phyloP scores from a whole-genome alignment of 106 monocot genomes.

The Dendrobium catenatum region DNA sequence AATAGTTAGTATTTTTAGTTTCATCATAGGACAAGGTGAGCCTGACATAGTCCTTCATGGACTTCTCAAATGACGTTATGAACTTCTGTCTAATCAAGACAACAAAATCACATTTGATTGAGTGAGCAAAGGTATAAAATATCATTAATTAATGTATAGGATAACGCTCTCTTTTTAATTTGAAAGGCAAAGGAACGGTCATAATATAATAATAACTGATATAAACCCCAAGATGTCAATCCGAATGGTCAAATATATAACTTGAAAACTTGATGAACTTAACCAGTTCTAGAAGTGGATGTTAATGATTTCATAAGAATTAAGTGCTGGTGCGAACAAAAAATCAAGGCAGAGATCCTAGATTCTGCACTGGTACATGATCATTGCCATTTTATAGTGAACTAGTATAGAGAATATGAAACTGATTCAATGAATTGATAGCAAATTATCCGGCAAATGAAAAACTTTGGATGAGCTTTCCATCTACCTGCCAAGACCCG shows the following conservation, averaged over 20 bases:
- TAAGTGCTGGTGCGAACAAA: background rate
- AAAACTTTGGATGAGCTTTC: background rate
- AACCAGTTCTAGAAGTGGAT: background rate
- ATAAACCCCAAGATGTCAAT: background rate
- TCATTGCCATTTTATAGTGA: background rate
- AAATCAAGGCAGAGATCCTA: background rate
- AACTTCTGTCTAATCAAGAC: background rate
- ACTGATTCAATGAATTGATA: background rate
- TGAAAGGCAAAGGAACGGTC: too few species aligned
- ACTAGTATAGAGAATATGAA: background rate
- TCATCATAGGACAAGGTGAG: too few species aligned
- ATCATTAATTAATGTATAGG: too few species aligned
- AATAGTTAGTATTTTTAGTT: too few species aligned
- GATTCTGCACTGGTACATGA: background rate
- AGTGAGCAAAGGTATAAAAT: too few species aligned
- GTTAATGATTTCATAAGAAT: background rate
- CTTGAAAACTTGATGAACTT: background rate
- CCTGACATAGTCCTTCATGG: too few species aligned
- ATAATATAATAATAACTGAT: background rate
- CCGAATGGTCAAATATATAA: background rate
- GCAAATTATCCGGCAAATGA: background rate
- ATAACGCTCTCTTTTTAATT: too few species aligned
- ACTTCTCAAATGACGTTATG: too few species aligned
- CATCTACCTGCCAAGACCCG: slow-evolving; percentile 69
- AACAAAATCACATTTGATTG: background rate